These are phyloP conservation scores for Gossypium mustelinum DNA, from an alignment of 345 rosid genomes.

Conservation along the genomic window DNA sequence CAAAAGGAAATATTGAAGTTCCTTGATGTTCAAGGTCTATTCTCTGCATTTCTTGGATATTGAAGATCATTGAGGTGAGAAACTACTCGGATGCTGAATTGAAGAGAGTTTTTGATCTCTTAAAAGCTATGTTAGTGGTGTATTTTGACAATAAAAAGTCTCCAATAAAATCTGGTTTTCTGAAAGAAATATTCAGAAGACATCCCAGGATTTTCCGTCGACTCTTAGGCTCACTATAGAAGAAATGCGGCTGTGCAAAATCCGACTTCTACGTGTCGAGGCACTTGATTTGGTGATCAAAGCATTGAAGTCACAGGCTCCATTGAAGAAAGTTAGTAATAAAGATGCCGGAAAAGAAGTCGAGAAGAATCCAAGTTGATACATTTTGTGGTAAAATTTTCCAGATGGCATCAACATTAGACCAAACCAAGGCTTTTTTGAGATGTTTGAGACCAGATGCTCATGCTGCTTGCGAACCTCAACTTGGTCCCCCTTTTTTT, in stretches of 20 bases:
- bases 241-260: constrained; percentile 51
- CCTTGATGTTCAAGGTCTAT: constrained; percentile 88
- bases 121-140: constrained; percentile 40
- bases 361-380: constrained; percentile 56
- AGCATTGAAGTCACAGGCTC: constrained; percentile 48
- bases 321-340: constrained; percentile 36
- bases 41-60: constrained; percentile 79
- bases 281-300: constrained; percentile 71
- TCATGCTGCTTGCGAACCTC: constrained; percentile 58
- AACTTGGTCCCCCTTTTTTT: constrained; percentile 48
- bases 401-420: constrained; percentile 50
- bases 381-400: constrained; percentile 65
- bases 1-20: constrained; percentile 85
- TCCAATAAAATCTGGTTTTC: constrained; percentile 63
- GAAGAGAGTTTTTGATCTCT: constrained; percentile 48
- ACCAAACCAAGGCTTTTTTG: constrained; percentile 51
- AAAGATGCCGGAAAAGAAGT: constrained; percentile 63
- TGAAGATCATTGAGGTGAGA: constrained; percentile 70
- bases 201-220: constrained; percentile 62
- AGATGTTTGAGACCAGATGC: constrained; percentile 50
- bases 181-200: constrained; percentile 72
- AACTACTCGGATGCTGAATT: constrained; percentile 50
- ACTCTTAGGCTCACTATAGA: constrained; percentile 57
- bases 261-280: constrained; percentile 69
- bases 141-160: constrained; percentile 74